Evolutionary conservation across 805 yeast species (phyloP).

Genomic region (Candida yuanshanica): DNA sequence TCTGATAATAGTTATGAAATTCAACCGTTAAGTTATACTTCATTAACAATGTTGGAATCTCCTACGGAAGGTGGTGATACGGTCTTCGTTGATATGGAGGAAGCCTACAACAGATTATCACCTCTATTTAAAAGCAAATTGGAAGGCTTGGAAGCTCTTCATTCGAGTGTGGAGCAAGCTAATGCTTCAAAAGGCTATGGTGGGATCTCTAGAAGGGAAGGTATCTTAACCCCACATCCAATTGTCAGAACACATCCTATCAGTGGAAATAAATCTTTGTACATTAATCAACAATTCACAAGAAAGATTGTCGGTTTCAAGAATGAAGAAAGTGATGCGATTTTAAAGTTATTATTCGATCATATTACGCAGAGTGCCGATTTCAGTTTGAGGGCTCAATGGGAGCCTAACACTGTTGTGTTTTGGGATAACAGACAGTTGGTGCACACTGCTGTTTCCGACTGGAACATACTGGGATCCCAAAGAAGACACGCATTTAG

Average conservation of each 20-base stretch:
- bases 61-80: constrained; percentile 52
- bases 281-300: constrained; percentile 47
- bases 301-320: constrained; percentile 46
- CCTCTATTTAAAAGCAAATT: constrained; percentile 41
- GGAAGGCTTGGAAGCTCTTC: constrained; percentile 39
- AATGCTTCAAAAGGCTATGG: constrained; percentile 43
- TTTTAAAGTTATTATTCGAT: constrained; percentile 40
- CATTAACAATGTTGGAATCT: constrained; percentile 45
- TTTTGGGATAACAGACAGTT: constrained; percentile 27
- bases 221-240: constrained; percentile 36
- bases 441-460: constrained; percentile 50
- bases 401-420: constrained; percentile 19
- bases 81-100: constrained; percentile 46
- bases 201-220: constrained; percentile 40
- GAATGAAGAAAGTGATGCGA: constrained; percentile 42
- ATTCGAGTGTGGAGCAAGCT: constrained; percentile 36
- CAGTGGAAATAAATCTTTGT: constrained; percentile 57
- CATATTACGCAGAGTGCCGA: constrained; percentile 41
- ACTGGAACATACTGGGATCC: constrained; percentile 30
- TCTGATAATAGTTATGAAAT: constrained; percentile 51
- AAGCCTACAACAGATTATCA: constrained; percentile 47
- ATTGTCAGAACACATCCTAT: constrained; percentile 60
- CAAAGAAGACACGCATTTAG: constrained; percentile 11
- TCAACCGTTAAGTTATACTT: constrained; percentile 53
- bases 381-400: constrained; percentile 18